phyloP scores from a whole-genome alignment of 257 asterid genomes.

The Fraxinus cuspidata region DNA sequence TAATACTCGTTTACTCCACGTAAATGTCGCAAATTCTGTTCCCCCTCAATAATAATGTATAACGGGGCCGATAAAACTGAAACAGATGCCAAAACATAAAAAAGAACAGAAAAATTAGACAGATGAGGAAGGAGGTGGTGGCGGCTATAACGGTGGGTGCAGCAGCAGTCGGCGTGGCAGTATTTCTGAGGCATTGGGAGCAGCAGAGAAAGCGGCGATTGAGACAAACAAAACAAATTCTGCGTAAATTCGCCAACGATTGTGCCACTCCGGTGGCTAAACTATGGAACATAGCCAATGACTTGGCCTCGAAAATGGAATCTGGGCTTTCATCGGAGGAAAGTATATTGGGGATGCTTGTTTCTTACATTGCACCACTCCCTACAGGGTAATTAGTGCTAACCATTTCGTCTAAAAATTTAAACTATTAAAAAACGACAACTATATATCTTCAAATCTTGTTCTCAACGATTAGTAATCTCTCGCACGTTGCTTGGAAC shows the following conservation, averaged over 20 bases:
- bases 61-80: not conserved
- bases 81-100: not conserved
- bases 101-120: not conserved
- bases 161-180: constrained; percentile 40
- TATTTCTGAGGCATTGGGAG: constrained; percentile 45
- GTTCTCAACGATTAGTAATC: not conserved
- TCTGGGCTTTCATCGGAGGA: constrained; percentile 35
- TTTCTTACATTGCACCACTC: constrained; percentile 48
- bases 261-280: constrained; percentile 61
- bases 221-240: constrained; percentile 53
- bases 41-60: not conserved
- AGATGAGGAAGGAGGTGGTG: constrained; percentile 55
- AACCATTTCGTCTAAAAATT: not conserved
- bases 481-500: too few species aligned
- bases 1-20: constrained; percentile 23
- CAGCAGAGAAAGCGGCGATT: constrained; percentile 48
- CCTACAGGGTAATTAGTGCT: constrained; percentile 52
- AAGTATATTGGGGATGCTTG: constrained; percentile 44
- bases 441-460: not conserved
- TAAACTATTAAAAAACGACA: not conserved
- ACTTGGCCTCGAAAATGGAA: constrained; percentile 57
- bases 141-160: constrained; percentile 44
- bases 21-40: constrained; percentile 27
- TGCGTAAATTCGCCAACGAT: constrained; percentile 62
- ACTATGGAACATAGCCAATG: constrained; percentile 61